Evolutionary conservation across 148 eudicot species (phyloP).

Genomic region (Diospyros kaki): DNA sequence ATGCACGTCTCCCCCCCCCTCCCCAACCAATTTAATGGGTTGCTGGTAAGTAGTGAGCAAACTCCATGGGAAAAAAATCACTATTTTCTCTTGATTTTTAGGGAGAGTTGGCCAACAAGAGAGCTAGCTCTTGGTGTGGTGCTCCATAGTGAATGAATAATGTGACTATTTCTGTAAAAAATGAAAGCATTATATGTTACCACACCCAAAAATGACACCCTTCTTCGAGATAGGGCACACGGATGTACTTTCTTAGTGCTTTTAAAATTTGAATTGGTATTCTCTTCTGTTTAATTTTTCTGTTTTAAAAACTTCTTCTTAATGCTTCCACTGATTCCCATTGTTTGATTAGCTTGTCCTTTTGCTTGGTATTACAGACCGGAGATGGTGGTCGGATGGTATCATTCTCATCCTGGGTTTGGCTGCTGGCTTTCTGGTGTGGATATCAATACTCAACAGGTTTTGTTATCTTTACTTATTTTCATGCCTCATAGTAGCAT

Average conservation of each 20-base stretch:
- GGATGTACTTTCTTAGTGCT: background rate
- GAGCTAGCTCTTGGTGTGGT: too few relatives aligned
- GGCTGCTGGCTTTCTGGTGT: slow-evolving; percentile 96
- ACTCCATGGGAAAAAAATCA: too few relatives aligned
- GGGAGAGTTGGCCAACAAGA: too few relatives aligned
- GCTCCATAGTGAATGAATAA: too few relatives aligned
- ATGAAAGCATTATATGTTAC: background rate
- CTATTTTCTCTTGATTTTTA: too few relatives aligned
- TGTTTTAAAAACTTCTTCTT: background rate
- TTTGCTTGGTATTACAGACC: slow-evolving; percentile 42
- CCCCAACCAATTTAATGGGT: too few relatives aligned
- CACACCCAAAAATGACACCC: too few relatives aligned
- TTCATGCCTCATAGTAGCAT: background rate
- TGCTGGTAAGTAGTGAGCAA: too few relatives aligned
- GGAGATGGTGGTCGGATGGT: slow-evolving; percentile 89
- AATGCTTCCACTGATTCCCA: background rate
- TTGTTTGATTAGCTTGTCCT: background rate
- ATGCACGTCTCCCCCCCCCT: too few relatives aligned
- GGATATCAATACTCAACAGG: slow-evolving; percentile 91
- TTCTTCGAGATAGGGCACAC: background rate
- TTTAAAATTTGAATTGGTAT: background rate
- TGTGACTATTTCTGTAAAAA: background rate
- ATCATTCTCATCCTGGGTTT: slow-evolving; percentile 93
- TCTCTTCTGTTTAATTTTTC: background rate
- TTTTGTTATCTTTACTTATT: slow-evolving; percentile 4